Base-by-base conservation (phyloP, 306 rosid genomes). In the Astragalus membranaceus region DNA sequence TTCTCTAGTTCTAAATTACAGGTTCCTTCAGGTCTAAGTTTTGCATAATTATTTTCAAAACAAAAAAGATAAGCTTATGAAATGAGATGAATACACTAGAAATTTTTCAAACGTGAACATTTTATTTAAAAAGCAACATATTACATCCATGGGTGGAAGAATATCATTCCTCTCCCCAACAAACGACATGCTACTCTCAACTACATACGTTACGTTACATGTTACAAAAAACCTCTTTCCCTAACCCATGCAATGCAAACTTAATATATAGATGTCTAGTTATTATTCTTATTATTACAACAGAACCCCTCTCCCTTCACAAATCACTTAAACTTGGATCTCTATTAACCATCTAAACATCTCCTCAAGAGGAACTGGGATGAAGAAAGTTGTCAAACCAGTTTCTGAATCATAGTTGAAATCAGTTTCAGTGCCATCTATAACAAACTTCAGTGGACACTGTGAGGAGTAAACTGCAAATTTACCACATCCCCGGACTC, bases 401-500 rank as follows among this genome's bases (percentile, higher is more conserved):
- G 78, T 82, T 1, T 46, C 84, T 0, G 60, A 32, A 54, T 95
- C 90, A 49, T 89, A 83, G 50, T 17, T 32, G 55, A 83, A 89
- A 48, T 80, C 67, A 0, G 81, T 80, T 61, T 80, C 88, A 9
- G 26, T 29, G 5, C 79, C 81, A 69, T 67, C 91, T 0, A 91
- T 75, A 0, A 41, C 39, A 72, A 92, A 95, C 67, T 76, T 84
- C 13, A 78, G 58, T 0, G 96, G 97, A 1, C 35, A 60, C 72
- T 83, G 89, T 17, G 97, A 95, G 10, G 80, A 85, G 85, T 91
- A 95, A 1, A 78, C 81, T 15, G 96, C 99, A 10, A 95, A 86
- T 20, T 90, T 81, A 4, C 96, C 97, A 11, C 84, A 83, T 59
- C 97, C 99, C 70, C 95, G 81, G 4, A 82, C 89, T 69, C 64